Evolutionary conservation across 2,329 filamentous ascomycete species (phyloP), one percentile per base, ranked within the genome.

Genomic region (Thielaviopsis cerberus): DNA sequence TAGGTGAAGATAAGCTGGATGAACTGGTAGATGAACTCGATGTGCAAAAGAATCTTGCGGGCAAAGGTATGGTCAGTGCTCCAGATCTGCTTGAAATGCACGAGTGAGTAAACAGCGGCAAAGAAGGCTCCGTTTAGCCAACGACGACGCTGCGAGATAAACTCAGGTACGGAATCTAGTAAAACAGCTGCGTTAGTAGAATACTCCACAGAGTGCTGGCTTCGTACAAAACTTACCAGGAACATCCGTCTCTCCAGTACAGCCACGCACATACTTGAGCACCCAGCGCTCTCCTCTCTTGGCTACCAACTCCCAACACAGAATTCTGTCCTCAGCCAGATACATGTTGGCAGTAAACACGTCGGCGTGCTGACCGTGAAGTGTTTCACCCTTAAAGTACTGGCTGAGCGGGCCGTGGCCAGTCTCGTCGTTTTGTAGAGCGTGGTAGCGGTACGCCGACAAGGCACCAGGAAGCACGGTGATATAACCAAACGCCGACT

Each of bases 61-160:
- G 82, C 78, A 23, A 97, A 66, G 0, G 88, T 92, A 70, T 98
- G 92, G 68, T 97, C 92, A 0, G 92, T 98, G 24, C 73, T 72
- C 86, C 91, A 94, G 66, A 98, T 83, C 71, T 98, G 94, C 64
- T 80, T 83, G 70, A 91, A 95, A 71, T 98, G 92, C 50, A 96
- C 86, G 2, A 97, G 81, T 1, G 91, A 97, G 75, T 97, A 98
- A 56, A 97, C 90, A 51, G 92, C 92, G 0, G 92, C 94, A 69
- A 98, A 98, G 75, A 98, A 98, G 63, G 92, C 92, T 67, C 92
- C 92, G 69, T 98, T 98, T 62, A 98, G 82, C 92, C 92, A 98
- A 70, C 92, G 82, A 67, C 92, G 82, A 67, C 92, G 85, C 67
- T 98, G 92, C 0, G 90, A 97, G 66, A 98, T 90, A 67, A 98